Evolutionary conservation across 345 rosid species (phyloP), one percentile per base, ranked within the genome.

Genomic region (Pistacia vera): DNA sequence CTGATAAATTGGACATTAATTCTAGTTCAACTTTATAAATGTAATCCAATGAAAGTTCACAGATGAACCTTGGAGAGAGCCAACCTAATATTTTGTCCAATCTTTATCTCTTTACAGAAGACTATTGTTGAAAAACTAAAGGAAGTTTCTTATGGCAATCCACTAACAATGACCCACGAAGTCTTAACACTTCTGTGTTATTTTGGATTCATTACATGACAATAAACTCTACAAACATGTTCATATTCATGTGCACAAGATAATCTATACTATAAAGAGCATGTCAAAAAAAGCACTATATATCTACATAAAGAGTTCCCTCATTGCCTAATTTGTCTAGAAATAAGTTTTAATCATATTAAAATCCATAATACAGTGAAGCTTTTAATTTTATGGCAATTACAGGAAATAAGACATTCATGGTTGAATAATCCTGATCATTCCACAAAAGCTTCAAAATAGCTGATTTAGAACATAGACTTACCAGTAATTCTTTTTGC

Each of bases 401-500:
- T 59, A 33, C 51, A 54, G 64, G 28, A 5, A 56, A 8, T n/a
- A 38, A 36, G 28, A 3, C 2, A 56, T 70, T 18, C 51, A 7
- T 22, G 13, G 33, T 56, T n/a, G 2, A 64, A 63, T 55, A 20
- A 20, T 25, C 12, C 14, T 36, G 51, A 17, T 41, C 17, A 2
- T 10, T 62, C 7, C 20, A 30, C 10, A 38, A 41, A 33, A 12
- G 44, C 38, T 44, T 5, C 9, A 30, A 30, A 67, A 60, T 51
- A n/a, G 17, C 68, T 58, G 52, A 20, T 36, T 36, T 17, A 11
- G 74, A 60, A 64, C 33, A 62, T 4, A 30, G 46, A 85, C 86
- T 83, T 76, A 91, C 99, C 99, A 65, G 98, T 94, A 77, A 96
- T 94, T 87, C 99, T 89, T 88, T 35, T 90, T 16, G 88, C 83